These are phyloP conservation scores for Sugiyamaella xylanicola DNA, from an alignment of 1,139 yeast species.

Conservation along the genomic window DNA sequence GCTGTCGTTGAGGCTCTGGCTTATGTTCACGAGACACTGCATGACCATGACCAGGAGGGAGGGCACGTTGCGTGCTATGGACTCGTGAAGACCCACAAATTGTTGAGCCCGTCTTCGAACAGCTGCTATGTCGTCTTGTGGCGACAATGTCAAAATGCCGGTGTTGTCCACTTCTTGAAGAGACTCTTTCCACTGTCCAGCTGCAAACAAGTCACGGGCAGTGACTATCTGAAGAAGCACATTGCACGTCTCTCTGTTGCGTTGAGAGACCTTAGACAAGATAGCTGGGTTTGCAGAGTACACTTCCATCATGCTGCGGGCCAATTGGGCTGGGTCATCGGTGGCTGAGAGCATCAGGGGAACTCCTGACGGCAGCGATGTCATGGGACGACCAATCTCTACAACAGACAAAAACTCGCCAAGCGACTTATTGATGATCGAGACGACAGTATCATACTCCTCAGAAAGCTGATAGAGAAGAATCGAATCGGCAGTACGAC, in stretches of 20 bases:
- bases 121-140: slow-evolving; percentile 49
- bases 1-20: slow-evolving; percentile 51
- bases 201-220: slow-evolving; percentile 63
- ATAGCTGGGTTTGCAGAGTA: slow-evolving; percentile 42
- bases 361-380: slow-evolving; percentile 31
- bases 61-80: slow-evolving; percentile 78
- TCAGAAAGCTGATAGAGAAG: slow-evolving; percentile 84
- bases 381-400: slow-evolving; percentile 67
- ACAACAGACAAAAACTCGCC: slow-evolving; percentile 78
- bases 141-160: slow-evolving; percentile 65
- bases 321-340: slow-evolving; percentile 46
- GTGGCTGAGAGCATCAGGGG: slow-evolving; percentile 40
- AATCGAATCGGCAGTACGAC: slow-evolving; percentile 83
- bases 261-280: slow-evolving; percentile 37
- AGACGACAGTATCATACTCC: slow-evolving; percentile 83
- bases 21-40: slow-evolving; percentile 71
- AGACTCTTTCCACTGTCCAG: slow-evolving; percentile 63
- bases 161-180: slow-evolving; percentile 58
- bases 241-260: slow-evolving; percentile 58
- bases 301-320: slow-evolving; percentile 44
- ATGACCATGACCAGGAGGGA: slow-evolving; percentile 76
- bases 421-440: slow-evolving; percentile 70
- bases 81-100: slow-evolving; percentile 63
- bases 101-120: slow-evolving; percentile 60
- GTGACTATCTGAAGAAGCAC: slow-evolving; percentile 65